A percentile compares a stretch with the other conserved stretches of the same genome.
These are phyloP conservation scores for Solanum megistacrolobum DNA, from an alignment of 257 asterid species.

Conservation along the genomic window DNA sequence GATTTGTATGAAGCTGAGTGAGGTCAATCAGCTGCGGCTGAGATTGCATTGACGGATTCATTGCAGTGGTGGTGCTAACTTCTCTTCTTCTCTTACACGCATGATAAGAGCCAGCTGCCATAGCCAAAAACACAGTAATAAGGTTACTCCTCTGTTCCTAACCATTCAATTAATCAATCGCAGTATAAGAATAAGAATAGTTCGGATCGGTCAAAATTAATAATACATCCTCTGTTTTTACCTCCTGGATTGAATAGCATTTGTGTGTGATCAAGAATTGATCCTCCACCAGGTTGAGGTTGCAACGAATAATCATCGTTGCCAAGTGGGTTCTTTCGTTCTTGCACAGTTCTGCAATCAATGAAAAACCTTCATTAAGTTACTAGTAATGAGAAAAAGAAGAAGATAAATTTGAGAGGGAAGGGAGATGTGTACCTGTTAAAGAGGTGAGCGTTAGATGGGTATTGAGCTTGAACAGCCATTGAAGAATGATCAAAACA, in stretches of 20 bases:
- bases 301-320: constrained; percentile 12
- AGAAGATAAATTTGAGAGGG: neutral
- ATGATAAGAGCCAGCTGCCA: constrained; percentile 13
- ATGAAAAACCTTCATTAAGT: neutral
- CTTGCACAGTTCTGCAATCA: constrained; percentile 20
- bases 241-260: constrained; percentile 26
- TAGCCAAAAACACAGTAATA: neutral
- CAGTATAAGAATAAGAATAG: neutral
- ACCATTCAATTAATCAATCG: neutral
- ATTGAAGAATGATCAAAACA: neutral
- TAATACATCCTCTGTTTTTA: neutral
- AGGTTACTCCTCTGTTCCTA: neutral
- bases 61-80: neutral
- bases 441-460: constrained; percentile 27
- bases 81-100: constrained; percentile 30
- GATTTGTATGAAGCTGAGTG: constrained; percentile 13
- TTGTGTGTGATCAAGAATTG: constrained; percentile 24
- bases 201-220: neutral
- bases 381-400: neutral
- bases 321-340: constrained; percentile 14
- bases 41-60: constrained; percentile 6
- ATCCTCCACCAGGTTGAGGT: constrained; percentile 10
- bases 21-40: constrained; percentile 22
- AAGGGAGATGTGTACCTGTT: constrained; percentile 19
- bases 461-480: constrained; percentile 51